Conservation (phyloP, 805 yeast species). For the Candida corydali region DNA sequence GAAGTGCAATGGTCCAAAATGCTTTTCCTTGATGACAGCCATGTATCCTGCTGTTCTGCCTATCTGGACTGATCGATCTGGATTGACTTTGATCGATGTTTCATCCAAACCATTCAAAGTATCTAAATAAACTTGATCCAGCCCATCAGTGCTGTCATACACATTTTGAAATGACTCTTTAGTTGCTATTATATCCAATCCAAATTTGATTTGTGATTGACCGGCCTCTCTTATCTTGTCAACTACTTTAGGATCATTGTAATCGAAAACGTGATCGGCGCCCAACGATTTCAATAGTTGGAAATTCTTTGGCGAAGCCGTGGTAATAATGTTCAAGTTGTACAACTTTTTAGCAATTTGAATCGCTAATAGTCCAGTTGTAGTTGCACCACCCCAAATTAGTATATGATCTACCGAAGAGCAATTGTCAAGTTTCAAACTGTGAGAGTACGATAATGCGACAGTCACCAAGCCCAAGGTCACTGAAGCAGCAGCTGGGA, state of each 20-base stretch:
- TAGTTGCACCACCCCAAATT: conserved; percentile 29
- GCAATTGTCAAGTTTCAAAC: conserved; percentile 22
- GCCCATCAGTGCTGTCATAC: conserved; percentile 26
- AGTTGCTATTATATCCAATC: conserved; percentile 17
- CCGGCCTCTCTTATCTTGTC: conserved; percentile 17
- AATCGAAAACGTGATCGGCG: conserved; percentile 28
- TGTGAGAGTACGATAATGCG: conserved; percentile 33
- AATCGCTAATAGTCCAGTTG: conserved; percentile 27
- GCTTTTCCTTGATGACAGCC: conserved; percentile 12
- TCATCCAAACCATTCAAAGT: conserved; percentile 15
- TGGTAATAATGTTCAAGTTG: conserved; percentile 27
- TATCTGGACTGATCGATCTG: conserved; percentile 11
- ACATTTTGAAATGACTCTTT: conserved; percentile 19
- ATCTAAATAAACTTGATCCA: conserved; percentile 17
- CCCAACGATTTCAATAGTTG: conserved; percentile 22
- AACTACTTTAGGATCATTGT: conserved; percentile 20
- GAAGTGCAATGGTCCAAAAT: conserved; percentile 7
- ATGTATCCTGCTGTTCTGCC: conserved; percentile 14
- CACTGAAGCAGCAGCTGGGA: conserved; percentile 64
- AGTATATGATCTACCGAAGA: conserved; percentile 17
- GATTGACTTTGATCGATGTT: conserved; percentile 8
- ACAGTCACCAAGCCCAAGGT: conserved; percentile 52
- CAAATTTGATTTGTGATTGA: conserved; percentile 20
- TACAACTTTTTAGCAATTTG: conserved; percentile 28
- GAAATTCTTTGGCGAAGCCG: conserved; percentile 23